phyloP scores from a whole-genome alignment of 805 yeast species.

The Maudiozyma barnettii region DNA sequence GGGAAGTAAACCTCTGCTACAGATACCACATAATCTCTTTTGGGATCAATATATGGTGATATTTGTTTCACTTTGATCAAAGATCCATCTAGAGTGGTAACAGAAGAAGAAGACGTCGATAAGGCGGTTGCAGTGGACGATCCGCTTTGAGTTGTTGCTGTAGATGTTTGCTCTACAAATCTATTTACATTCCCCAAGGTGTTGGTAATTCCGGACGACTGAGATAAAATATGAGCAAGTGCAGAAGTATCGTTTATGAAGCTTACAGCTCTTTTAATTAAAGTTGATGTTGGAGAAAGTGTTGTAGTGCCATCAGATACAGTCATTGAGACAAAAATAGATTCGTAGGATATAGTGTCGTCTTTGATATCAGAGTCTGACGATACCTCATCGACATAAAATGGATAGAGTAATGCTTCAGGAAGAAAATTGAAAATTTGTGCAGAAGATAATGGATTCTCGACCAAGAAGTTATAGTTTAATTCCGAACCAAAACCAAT shows the following conservation, averaged over 20 bases:
- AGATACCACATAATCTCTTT: slow-evolving; percentile 60
- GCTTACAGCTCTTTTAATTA: background rate
- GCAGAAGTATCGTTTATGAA: background rate
- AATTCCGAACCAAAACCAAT: slow-evolving; percentile 55
- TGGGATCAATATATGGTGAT: slow-evolving; percentile 11
- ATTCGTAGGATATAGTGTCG: background rate
- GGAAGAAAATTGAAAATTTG: slow-evolving; percentile 67
- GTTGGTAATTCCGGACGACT: background rate
- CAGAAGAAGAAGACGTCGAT: background rate
- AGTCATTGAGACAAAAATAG: background rate
- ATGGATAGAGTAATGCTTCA: slow-evolving; percentile 51
- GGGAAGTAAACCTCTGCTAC: slow-evolving; percentile 88
- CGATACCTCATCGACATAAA: background rate
- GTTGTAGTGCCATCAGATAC: slow-evolving; percentile 1
- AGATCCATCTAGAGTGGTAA: background rate
- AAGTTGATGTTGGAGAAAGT: background rate
- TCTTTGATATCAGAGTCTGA: background rate
- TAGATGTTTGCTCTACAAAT: background rate
- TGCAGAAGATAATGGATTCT: slow-evolving; percentile 75
- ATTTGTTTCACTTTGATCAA: slow-evolving; percentile 7
- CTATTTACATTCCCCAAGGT: background rate
- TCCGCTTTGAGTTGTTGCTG: background rate
- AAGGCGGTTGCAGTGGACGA: background rate
- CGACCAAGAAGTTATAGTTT: slow-evolving; percentile 81
- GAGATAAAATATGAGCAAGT: background rate